These are phyloP conservation scores for Botrytis galanthina DNA, from an alignment of 2,329 filamentous ascomycete genomes.

Conservation along the genomic window DNA sequence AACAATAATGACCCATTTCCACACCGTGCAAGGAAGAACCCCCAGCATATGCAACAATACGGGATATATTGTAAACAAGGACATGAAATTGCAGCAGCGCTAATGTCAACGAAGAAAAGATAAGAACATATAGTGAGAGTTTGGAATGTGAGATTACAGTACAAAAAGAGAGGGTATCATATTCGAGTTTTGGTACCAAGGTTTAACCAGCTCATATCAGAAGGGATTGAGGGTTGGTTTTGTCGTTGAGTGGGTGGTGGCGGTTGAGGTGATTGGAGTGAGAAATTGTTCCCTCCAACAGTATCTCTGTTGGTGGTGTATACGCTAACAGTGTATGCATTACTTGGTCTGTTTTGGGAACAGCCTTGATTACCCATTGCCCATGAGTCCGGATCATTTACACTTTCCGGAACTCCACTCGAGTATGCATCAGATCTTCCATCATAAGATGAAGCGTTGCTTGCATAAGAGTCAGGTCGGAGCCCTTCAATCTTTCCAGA, in stretches of 20 bases:
- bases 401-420: constrained; percentile 63
- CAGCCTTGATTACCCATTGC: constrained; percentile 44
- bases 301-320: constrained; percentile 45
- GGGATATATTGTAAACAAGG: constrained; percentile 14
- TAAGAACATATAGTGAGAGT: constrained; percentile 16
- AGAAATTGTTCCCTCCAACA: constrained; percentile 28
- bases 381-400: constrained; percentile 38
- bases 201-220: constrained; percentile 81
- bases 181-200: constrained; percentile 46
- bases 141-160: constrained; percentile 15
- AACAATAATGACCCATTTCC: constrained; percentile 10
- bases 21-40: constrained; percentile 1
- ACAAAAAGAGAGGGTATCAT: constrained; percentile 24
- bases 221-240: constrained; percentile 28
- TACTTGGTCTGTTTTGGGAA: constrained; percentile 51
- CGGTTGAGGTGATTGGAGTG: constrained; percentile 25
- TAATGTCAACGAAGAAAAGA: constrained; percentile 13
- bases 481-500: constrained; percentile 56
- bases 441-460: constrained; percentile 35
- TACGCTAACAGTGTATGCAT: constrained; percentile 48
- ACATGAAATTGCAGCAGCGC: constrained; percentile 13
- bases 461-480: constrained; percentile 47
- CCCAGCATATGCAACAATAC: constrained; percentile 18
- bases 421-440: constrained; percentile 52
- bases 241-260: constrained; percentile 23